Percentiles rank a stretch among this genome's conserved stretches.
Conservation (phyloP, 352 stramenopile genomes). For the Pythium diclinum region DNA sequence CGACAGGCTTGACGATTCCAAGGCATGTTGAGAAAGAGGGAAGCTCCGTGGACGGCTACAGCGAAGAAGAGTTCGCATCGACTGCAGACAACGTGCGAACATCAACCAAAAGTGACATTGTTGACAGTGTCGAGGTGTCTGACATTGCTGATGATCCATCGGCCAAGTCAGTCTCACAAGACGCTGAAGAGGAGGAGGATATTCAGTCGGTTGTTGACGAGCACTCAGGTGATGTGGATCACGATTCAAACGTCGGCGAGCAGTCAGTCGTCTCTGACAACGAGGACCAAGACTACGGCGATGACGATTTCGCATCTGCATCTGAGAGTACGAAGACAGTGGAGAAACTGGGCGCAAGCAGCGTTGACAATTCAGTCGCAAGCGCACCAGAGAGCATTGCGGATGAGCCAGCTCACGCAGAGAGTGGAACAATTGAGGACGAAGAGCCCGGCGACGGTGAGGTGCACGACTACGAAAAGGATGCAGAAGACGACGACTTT, state of each 20-base stretch:
- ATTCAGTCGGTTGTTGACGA: conserved; percentile 5
- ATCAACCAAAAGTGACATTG: background rate
- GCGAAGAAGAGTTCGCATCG: conserved; percentile 45
- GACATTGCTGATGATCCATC: background rate
- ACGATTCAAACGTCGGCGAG: background rate
- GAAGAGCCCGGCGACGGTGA: background rate
- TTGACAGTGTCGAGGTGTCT: background rate
- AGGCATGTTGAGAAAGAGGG: background rate
- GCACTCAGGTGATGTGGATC: background rate
- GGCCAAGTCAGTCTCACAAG: background rate
- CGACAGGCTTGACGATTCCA: background rate
- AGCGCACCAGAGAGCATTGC: conserved; percentile 4
- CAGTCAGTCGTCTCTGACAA: background rate
- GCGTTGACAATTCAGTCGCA: conserved; percentile 9
- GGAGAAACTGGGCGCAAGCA: conserved; percentile 2
- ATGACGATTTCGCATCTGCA: conserved; percentile 44
- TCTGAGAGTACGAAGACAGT: conserved; percentile 19
- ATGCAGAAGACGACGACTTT: conserved; percentile 1
- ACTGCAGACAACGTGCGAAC: conserved; percentile 9
- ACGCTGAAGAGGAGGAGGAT: conserved; percentile 6
- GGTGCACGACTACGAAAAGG: background rate
- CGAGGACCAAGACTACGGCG: conserved; percentile 16
- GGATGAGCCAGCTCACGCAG: background rate
- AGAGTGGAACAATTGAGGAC: background rate
- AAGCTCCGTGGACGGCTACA: conserved; percentile 14